Evolutionary conservation across 495 filamentous ascomycete species (phyloP).

Genomic region (Staphylotrichum tortipilum): DNA sequence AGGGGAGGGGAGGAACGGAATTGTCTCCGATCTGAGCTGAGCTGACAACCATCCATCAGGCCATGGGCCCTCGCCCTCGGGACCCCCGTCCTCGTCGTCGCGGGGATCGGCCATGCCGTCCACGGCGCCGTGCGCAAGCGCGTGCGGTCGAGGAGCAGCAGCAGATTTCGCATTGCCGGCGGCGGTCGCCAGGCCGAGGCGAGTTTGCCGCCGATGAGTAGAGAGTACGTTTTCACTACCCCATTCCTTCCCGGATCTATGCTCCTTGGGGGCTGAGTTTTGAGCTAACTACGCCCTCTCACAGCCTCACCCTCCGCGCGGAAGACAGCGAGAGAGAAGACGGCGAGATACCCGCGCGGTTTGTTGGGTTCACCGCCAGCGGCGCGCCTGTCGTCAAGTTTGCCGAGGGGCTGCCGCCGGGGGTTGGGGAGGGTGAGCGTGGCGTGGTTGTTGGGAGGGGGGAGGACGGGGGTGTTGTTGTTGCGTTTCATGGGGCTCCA

Average conservation of each 20-base stretch:
- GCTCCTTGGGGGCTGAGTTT: neutral
- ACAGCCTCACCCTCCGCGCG: constrained; percentile 19
- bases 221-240: constrained; percentile 19
- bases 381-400: constrained; percentile 23
- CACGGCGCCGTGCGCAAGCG: constrained; percentile 27
- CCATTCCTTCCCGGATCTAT: neutral
- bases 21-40: too few relatives aligned
- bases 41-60: constrained; percentile 11
- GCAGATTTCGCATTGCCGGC: constrained; percentile 6
- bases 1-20: too few relatives aligned
- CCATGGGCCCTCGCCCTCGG: constrained; percentile 41
- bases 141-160: constrained; percentile 14
- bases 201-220: constrained; percentile 21
- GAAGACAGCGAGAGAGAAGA: constrained; percentile 22
- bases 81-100: constrained; percentile 42
- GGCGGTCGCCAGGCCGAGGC: constrained; percentile 9
- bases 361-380: constrained; percentile 29
- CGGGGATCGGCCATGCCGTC: constrained; percentile 34
- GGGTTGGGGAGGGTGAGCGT: constrained; percentile 11
- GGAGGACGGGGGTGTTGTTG: constrained; percentile 18
- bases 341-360: constrained; percentile 14
- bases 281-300: neutral
- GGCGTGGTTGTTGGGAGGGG: constrained; percentile 19
- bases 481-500: too few relatives aligned
- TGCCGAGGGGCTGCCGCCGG: constrained; percentile 17